Conservation (phyloP, 345 rosid species). For the Aquilaria sinensis region DNA sequence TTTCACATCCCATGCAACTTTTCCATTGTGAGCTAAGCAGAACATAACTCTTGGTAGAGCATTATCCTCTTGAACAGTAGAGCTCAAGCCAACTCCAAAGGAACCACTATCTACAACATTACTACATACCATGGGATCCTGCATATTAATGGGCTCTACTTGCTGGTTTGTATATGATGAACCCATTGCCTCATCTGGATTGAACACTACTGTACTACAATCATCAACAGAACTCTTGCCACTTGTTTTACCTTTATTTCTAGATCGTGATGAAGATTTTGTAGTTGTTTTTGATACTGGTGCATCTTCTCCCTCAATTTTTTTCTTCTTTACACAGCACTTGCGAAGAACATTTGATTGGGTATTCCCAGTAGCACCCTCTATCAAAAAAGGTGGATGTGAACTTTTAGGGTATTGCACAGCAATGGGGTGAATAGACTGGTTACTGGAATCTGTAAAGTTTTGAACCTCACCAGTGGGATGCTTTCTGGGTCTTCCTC, state of each 20-base stretch:
- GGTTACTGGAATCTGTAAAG: constrained; percentile 23
- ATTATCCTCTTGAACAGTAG: constrained; percentile 35
- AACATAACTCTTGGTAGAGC: constrained; percentile 67
- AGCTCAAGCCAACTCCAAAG: constrained; percentile 10
- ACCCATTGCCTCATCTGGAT: constrained; percentile 21
- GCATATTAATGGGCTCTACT: constrained; percentile 14
- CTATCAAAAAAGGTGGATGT: constrained; percentile 17
- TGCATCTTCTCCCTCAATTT: constrained; percentile 13
- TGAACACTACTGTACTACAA: constrained; percentile 11
- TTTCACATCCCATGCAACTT: constrained; percentile 92
- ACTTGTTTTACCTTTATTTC: constrained; percentile 19
- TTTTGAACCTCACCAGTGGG: constrained; percentile 26
- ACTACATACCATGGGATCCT: constrained; percentile 18
- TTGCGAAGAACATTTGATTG: constrained; percentile 23
- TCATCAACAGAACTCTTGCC: constrained; percentile 14
- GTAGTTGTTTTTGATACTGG: constrained; percentile 24
- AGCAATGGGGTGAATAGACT: constrained; percentile 34
- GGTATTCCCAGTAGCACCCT: constrained; percentile 23
- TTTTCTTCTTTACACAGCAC: constrained; percentile 17
- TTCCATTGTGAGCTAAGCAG: constrained; percentile 88
- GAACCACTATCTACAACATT: constrained; percentile 18
- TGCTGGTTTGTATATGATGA: constrained; percentile 24
- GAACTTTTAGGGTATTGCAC: constrained; percentile 46
- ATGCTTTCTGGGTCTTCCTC: constrained; percentile 53
- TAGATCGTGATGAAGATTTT: constrained; percentile 21